These are phyloP conservation scores for Paxillus ammoniavirescens DNA, from an alignment of 768 basidiomycete genomes.

Conservation along the genomic window DNA sequence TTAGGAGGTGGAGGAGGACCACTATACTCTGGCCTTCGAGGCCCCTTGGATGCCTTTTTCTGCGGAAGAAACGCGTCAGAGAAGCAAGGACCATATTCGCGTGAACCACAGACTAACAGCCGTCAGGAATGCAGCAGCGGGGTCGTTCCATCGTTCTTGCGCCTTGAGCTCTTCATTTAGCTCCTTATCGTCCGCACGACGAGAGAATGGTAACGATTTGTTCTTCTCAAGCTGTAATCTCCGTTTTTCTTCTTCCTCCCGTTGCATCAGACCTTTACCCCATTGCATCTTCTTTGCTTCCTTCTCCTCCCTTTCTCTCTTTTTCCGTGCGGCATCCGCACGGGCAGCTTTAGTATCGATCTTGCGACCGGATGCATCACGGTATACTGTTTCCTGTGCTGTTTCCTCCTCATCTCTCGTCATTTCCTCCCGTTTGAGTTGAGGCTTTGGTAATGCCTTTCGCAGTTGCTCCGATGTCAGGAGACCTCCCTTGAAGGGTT, in stretches of 20 bases:
- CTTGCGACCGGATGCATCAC: slow-evolving; percentile 83
- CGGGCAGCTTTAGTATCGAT: slow-evolving; percentile 84
- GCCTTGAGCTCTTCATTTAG: slow-evolving; percentile 84
- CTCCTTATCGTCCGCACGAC: slow-evolving; percentile 78
- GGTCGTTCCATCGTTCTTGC: slow-evolving; percentile 92
- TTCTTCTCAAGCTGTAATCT: slow-evolving; percentile 67
- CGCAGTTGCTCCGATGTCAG: slow-evolving; percentile 74
- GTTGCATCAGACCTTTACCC: slow-evolving; percentile 94
- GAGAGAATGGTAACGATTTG: slow-evolving; percentile 63
- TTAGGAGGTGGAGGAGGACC: slow-evolving; percentile 93
- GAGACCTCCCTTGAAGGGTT: slow-evolving; percentile 69
- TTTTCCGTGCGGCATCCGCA: slow-evolving; percentile 80
- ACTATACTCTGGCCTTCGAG: slow-evolving; percentile 78
- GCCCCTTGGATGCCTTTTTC: slow-evolving; percentile 76
- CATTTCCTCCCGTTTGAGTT: slow-evolving; percentile 36
- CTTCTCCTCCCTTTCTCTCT: slow-evolving; percentile 80
- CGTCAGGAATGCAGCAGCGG: slow-evolving; percentile 91
- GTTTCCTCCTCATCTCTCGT: slow-evolving; percentile 48
- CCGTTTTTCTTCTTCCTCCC: slow-evolving; percentile 71
- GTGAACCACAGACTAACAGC: slow-evolving; percentile 41
- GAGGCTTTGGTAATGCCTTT: slow-evolving; percentile 52
- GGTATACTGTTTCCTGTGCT: slow-evolving; percentile 90
- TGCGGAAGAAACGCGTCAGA: slow-evolving; percentile 28
- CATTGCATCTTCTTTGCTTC: slow-evolving; percentile 95
- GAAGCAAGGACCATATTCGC: not conserved